A percentile compares a stretch with the other conserved stretches of the same genome.
Evolutionary conservation across 345 rosid genomes (phyloP).

Genomic region (Hypericum androsaemum): DNA sequence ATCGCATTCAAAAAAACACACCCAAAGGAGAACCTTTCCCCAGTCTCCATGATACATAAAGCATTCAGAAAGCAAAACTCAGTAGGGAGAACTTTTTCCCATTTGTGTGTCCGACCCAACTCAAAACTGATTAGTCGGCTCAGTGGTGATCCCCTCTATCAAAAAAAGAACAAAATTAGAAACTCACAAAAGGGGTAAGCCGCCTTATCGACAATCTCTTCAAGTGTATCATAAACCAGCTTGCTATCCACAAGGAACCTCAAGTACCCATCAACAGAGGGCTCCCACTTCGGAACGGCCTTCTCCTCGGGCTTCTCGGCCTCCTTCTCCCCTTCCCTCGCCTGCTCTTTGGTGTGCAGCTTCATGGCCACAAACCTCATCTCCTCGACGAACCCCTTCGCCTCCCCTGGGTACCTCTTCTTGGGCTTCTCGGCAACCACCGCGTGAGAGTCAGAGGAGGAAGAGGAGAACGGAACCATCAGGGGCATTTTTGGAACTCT

Average conservation of each 20-base stretch:
- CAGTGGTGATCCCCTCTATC: too few relatives aligned
- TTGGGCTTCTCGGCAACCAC: constrained; percentile 65
- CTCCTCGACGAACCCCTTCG: constrained; percentile 96
- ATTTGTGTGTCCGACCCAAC: too few relatives aligned
- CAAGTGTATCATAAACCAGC: constrained; percentile 84
- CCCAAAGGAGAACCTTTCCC: not conserved
- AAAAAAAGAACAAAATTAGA: not conserved
- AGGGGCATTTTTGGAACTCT: constrained; percentile 26
- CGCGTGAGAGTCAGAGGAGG: constrained; percentile 35
- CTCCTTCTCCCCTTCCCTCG: constrained; percentile 82
- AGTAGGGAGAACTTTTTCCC: too few relatives aligned
- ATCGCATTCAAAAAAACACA: not conserved
- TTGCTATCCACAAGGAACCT: constrained; percentile 84
- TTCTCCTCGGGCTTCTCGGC: constrained; percentile 61
- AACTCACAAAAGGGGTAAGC: constrained; percentile 68
- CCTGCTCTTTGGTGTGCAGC: constrained; percentile 76
- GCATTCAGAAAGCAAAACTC: too few relatives aligned
- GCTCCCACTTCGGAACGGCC: constrained; percentile 62
- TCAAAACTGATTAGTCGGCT: too few relatives aligned
- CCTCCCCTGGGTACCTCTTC: constrained; percentile 75
- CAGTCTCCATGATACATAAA: too few relatives aligned
- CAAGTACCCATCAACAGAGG: constrained; percentile 73
- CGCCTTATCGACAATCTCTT: constrained; percentile 50
- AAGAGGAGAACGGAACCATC: constrained; percentile 15
- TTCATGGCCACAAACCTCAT: constrained; percentile 98